Evolutionary conservation across 2,329 filamentous ascomycete genomes (phyloP).

Genomic region (Phialophora tarda): DNA sequence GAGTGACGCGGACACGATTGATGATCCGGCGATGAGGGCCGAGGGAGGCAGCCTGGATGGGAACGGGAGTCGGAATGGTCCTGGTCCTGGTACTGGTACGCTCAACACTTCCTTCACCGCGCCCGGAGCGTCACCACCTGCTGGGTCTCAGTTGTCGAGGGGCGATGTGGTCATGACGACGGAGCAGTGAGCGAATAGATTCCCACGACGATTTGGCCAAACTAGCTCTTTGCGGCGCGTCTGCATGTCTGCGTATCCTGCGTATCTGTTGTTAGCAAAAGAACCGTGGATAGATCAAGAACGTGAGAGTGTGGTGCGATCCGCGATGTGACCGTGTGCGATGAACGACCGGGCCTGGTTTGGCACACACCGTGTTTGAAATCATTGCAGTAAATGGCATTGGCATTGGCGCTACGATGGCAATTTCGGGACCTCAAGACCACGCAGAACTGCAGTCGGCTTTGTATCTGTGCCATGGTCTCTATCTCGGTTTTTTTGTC

Average conservation of each 20-base stretch:
- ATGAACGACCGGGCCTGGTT: background rate
- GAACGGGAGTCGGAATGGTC: background rate
- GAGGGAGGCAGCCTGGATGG: background rate
- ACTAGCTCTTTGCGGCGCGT: background rate
- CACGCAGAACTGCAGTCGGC: background rate
- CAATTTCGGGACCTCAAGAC: background rate
- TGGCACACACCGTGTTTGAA: background rate
- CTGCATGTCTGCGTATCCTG: background rate
- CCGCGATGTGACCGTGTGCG: no score
- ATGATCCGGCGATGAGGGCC: constrained; percentile 12
- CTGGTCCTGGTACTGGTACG: background rate
- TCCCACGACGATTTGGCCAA: background rate
- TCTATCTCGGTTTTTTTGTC: background rate
- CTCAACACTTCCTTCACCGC: background rate
- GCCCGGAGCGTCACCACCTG: background rate
- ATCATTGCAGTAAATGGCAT: background rate
- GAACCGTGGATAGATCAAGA: background rate
- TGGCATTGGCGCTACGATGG: background rate
- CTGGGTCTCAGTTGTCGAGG: background rate
- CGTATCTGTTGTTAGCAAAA: background rate
- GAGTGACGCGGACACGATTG: constrained; percentile 27
- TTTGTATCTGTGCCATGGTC: background rate
- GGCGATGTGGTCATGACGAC: constrained; percentile 32
- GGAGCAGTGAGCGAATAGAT: constrained; percentile 20
- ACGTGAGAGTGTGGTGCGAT: background rate